phyloP scores from a whole-genome alignment of 352 stramenopile species.

The Pythium monospermum region DNA sequence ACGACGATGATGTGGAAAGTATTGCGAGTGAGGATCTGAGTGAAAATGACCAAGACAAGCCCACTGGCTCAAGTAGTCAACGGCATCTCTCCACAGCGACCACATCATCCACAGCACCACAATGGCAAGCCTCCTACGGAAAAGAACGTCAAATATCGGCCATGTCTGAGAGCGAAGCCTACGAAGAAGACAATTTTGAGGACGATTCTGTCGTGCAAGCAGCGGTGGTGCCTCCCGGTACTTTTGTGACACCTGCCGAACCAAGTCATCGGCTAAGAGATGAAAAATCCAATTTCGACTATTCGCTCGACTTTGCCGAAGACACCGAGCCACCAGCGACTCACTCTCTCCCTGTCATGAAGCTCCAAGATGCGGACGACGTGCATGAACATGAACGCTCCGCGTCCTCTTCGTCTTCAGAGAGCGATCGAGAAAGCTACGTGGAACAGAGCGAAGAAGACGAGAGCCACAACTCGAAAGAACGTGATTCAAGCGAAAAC shows the following conservation, averaged over 20 bases:
- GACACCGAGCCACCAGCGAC: constrained; percentile 10
- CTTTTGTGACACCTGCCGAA: too few relatives aligned
- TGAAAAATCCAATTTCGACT: constrained; percentile 42
- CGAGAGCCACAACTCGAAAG: too few relatives aligned
- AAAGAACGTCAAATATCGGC: constrained; percentile 4
- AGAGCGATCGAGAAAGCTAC: constrained; percentile 9
- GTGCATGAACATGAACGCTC: background rate
- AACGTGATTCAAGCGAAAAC: background rate
- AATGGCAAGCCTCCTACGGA: background rate
- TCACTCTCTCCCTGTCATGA: too few relatives aligned
- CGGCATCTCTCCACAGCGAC: too few relatives aligned
- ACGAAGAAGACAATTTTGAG: constrained; percentile 54
- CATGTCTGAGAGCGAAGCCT: constrained; percentile 37
- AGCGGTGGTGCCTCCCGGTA: too few relatives aligned
- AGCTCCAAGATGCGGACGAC: background rate
- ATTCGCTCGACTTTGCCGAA: constrained; percentile 73
- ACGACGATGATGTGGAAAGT: constrained; percentile 25
- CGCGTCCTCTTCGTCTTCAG: background rate
- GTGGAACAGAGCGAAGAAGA: constrained; percentile 17
- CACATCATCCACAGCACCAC: background rate
- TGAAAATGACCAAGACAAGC: too few relatives aligned
- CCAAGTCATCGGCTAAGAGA: background rate
- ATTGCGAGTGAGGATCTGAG: constrained; percentile 35
- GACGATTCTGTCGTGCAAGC: too few relatives aligned
- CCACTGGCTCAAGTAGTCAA: too few relatives aligned